Conservation (phyloP, 768 basidiomycete species). For the Mycena rebaudengoi region DNA sequence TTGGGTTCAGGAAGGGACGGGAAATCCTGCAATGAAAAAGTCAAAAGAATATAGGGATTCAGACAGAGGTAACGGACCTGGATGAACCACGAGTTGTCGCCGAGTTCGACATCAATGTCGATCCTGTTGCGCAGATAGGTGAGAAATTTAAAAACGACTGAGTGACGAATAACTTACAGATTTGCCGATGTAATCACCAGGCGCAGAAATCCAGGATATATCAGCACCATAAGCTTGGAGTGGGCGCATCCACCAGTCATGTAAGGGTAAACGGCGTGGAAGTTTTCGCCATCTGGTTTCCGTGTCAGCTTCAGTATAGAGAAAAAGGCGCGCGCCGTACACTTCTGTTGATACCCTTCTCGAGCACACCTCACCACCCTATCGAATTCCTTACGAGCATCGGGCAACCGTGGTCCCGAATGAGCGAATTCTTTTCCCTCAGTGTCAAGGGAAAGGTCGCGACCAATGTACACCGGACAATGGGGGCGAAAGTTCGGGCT, state of each 20-base stretch:
- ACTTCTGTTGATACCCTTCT: neutral
- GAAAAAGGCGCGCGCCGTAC: neutral
- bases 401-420: neutral
- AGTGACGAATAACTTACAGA: neutral
- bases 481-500: neutral
- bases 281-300: slow-evolving; percentile 14
- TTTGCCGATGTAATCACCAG: slow-evolving; percentile 18
- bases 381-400: neutral
- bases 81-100: slow-evolving; percentile 8
- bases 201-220: slow-evolving; percentile 14
- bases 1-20: neutral
- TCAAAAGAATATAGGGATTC: neutral
- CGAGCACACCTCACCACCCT: neutral
- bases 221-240: slow-evolving; percentile 11
- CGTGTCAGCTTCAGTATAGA: neutral
- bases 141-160: too few relatives aligned
- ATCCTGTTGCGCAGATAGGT: too few relatives aligned
- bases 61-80: neutral
- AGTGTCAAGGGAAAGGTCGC: neutral
- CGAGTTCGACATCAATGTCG: neutral
- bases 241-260: slow-evolving; percentile 8
- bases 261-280: neutral
- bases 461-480: neutral
- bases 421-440: neutral
- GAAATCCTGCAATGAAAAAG: neutral